These are phyloP conservation scores for Mucor ambiguus DNA, from an alignment of 371 early-diverging fungal species.

Conservation along the genomic window DNA sequence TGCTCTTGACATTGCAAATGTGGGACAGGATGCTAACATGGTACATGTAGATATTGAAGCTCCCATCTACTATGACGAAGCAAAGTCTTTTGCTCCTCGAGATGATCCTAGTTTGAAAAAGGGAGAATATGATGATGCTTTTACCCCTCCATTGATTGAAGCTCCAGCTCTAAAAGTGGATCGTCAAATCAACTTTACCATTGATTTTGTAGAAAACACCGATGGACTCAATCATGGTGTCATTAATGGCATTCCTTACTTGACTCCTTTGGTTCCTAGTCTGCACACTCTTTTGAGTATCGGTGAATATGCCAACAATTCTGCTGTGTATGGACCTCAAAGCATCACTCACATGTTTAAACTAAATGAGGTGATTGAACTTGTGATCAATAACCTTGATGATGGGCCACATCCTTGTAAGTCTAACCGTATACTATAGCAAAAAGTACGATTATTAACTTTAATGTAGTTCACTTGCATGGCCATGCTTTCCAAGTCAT, in stretches of 20 bases:
- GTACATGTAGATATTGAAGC: constrained; percentile 47
- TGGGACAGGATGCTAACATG: not conserved
- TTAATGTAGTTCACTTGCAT: constrained; percentile 63
- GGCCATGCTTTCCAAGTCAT: constrained; percentile 78
- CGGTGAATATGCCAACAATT: constrained; percentile 40
- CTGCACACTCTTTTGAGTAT: constrained; percentile 67
- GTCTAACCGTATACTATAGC: not conserved
- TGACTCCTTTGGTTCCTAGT: constrained; percentile 65
- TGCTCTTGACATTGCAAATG: constrained; percentile 3
- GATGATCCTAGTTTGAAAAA: constrained; percentile 25
- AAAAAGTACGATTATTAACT: not conserved
- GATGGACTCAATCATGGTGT: constrained; percentile 80
- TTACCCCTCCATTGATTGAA: constrained; percentile 40
- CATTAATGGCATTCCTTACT: constrained; percentile 75
- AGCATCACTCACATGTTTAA: constrained; percentile 49
- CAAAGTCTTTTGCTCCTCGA: constrained; percentile 35
- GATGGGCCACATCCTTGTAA: constrained; percentile 44
- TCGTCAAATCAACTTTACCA: constrained; percentile 58
- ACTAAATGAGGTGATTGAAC: constrained; percentile 48
- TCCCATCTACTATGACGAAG: constrained; percentile 54
- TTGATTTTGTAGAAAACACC: constrained; percentile 62
- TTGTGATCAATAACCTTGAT: constrained; percentile 67
- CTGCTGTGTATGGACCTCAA: constrained; percentile 67
- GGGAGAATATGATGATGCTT: constrained; percentile 50
- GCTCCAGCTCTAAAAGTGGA: constrained; percentile 45